Conservation (phyloP, 495 filamentous ascomycete genomes). For the Penicillium silybi region DNA sequence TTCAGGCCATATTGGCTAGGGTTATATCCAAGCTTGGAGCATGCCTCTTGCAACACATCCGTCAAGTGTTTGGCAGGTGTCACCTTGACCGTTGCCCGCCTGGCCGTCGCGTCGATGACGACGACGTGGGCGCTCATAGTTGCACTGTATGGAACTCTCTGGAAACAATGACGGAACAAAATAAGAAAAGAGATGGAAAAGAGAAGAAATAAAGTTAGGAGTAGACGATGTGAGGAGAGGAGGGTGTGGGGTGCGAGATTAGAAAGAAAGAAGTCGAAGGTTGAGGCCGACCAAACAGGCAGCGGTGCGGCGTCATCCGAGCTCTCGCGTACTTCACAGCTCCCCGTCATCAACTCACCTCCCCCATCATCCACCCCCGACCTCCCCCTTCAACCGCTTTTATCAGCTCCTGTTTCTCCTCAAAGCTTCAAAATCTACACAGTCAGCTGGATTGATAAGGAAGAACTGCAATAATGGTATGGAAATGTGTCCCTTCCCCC, state of each 20-base stretch:
- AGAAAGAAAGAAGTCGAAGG: conserved; percentile 28
- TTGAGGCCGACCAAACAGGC: conserved; percentile 29
- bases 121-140: conserved; percentile 85
- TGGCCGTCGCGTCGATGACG: conserved; percentile 73
- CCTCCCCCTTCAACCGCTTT: conserved; percentile 12
- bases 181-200: background rate
- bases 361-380: conserved; percentile 22
- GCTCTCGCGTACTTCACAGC: conserved; percentile 32
- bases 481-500: conserved; percentile 18
- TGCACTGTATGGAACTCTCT: background rate
- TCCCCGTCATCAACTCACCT: conserved; percentile 31
- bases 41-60: conserved; percentile 83
- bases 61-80: conserved; percentile 72
- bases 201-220: background rate
- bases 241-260: conserved; percentile 14
- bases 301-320: conserved; percentile 48
- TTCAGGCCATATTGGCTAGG: conserved; percentile 77
- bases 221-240: background rate
- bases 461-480: conserved; percentile 28
- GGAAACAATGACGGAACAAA: background rate
- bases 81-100: conserved; percentile 75
- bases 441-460: conserved; percentile 13
- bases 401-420: background rate
- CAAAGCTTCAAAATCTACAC: conserved; percentile 11
- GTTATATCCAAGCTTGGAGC: conserved; percentile 67